phyloP scores from a whole-genome alignment of 257 asterid genomes.

The Solanum neorickii region DNA sequence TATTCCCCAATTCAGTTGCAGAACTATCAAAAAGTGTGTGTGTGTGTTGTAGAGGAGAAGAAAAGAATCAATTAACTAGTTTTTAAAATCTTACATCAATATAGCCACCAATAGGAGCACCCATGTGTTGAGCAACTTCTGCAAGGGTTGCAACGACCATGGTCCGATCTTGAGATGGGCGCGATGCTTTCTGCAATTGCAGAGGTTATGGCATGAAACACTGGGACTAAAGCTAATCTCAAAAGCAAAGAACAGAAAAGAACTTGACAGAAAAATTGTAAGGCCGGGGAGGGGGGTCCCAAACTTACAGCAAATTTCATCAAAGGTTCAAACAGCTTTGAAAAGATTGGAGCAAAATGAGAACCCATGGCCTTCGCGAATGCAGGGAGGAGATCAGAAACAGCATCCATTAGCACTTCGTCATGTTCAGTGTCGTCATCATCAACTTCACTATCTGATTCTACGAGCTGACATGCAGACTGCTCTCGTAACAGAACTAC shows the following conservation, averaged over 20 bases:
- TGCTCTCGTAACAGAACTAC: constrained; percentile 68
- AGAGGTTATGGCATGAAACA: not conserved
- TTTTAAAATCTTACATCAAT: constrained; percentile 45
- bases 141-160: constrained; percentile 99
- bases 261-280: not conserved
- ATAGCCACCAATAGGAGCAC: constrained; percentile 85
- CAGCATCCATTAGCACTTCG: constrained; percentile 99
- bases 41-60: not conserved
- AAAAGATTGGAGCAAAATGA: constrained; percentile 75
- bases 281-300: not conserved
- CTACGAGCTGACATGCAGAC: constrained; percentile 72
- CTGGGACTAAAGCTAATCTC: not conserved
- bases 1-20: constrained; percentile 5
- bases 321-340: constrained; percentile 70
- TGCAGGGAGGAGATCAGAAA: constrained; percentile 97
- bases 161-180: constrained; percentile 86
- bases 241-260: not conserved
- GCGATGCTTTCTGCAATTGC: constrained; percentile 65
- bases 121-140: constrained; percentile 99
- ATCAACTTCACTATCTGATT: constrained; percentile 72
- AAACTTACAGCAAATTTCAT: constrained; percentile 82
- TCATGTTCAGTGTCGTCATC: constrained; percentile 86
- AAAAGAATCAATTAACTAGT: not conserved
- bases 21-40: not conserved
- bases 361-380: constrained; percentile 85